Percentiles rank a stretch among this genome's conserved stretches.
phyloP scores from a whole-genome alignment of 2,329 filamentous ascomycete species.

The Claviceps sp. region DNA sequence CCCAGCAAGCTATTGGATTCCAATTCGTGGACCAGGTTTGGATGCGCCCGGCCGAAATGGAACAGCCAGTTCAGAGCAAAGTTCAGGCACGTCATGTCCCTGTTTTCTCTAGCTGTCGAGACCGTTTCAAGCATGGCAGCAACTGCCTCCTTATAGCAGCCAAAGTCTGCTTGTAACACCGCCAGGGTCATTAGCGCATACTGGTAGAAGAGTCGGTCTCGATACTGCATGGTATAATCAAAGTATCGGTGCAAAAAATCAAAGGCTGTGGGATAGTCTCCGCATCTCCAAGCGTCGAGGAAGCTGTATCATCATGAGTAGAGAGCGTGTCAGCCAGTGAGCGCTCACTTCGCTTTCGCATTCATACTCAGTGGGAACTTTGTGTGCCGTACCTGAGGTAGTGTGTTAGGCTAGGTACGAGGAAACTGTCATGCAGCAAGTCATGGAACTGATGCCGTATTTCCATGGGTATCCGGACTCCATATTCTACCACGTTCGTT shows the following conservation, averaged over 20 bases:
- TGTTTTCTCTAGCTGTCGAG: conserved; percentile 84
- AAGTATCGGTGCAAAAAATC: conserved; percentile 91
- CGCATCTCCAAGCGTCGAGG: conserved; percentile 81
- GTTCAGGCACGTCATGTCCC: conserved; percentile 84
- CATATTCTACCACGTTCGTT: conserved; percentile 42
- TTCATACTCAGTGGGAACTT: neutral
- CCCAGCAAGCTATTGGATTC: conserved; percentile 63
- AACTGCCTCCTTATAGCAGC: conserved; percentile 80
- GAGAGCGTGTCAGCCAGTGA: neutral
- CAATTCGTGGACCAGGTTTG: conserved; percentile 55
- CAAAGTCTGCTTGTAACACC: conserved; percentile 89
- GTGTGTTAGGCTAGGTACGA: conserved; percentile 61
- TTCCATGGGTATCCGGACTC: conserved; percentile 61
- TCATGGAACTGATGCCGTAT: conserved; percentile 58
- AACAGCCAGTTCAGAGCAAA: conserved; percentile 94
- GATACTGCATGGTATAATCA: conserved; percentile 84
- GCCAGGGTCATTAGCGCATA: conserved; percentile 90
- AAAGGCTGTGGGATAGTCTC: conserved; percentile 80
- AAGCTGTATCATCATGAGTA: conserved; percentile 40
- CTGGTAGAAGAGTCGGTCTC: conserved; percentile 79
- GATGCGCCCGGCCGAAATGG: conserved; percentile 80
- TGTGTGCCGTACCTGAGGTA: conserved; percentile 47
- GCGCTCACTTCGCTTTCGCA: neutral
- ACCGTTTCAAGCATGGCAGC: conserved; percentile 91
- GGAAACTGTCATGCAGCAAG: conserved; percentile 52